Percentiles rank a stretch among this genome's conserved stretches.
These are phyloP conservation scores for Penicillium bovifimosum DNA, from an alignment of 495 filamentous ascomycete species.

Conservation along the genomic window DNA sequence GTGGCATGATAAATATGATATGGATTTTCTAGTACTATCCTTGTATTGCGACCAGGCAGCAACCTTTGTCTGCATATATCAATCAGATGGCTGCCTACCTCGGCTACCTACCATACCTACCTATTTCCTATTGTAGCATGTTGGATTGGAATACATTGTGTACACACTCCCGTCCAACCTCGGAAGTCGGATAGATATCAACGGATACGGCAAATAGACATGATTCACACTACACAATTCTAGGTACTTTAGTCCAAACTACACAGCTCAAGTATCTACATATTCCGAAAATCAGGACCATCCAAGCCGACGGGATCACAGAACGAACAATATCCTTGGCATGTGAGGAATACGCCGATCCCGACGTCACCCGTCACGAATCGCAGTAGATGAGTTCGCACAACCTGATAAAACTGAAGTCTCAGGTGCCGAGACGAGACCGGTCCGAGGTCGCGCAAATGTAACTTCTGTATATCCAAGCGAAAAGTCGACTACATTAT, in stretches of 20 bases:
- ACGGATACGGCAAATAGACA: neutral
- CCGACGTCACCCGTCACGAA: slow-evolving; percentile 8
- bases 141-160: too few relatives aligned
- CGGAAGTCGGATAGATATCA: neutral
- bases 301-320: neutral
- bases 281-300: neutral
- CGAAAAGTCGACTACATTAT: neutral
- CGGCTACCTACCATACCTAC: too few relatives aligned
- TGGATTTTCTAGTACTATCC: too few relatives aligned
- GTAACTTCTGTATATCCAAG: neutral
- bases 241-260: neutral
- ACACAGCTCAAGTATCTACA: neutral
- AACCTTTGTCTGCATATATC: too few relatives aligned
- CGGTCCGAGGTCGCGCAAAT: neutral
- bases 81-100: too few relatives aligned
- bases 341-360: slow-evolving; percentile 12
- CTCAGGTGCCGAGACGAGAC: neutral
- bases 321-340: neutral
- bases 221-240: neutral
- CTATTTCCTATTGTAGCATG: too few relatives aligned
- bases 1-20: too few relatives aligned
- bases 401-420: neutral
- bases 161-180: neutral
- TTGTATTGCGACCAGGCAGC: too few relatives aligned
- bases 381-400: neutral